phyloP scores from a whole-genome alignment of 495 filamentous ascomycete species.

The Aspergillus nidulans region DNA sequence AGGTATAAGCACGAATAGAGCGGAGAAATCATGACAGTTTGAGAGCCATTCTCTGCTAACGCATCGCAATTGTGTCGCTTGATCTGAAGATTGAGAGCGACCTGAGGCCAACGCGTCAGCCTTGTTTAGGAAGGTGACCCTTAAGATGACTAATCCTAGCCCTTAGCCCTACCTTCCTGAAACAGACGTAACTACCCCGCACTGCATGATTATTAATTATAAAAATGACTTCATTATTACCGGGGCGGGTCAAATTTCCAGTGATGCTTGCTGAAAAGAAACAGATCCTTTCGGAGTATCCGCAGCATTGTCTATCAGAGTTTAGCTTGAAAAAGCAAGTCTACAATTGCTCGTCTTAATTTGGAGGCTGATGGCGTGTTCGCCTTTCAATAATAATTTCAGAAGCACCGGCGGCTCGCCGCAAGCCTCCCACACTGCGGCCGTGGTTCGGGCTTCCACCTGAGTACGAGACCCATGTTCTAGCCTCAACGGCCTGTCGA shows the following conservation, averaged over 20 bases:
- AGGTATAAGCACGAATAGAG: slow-evolving; percentile 8
- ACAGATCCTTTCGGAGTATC: not conserved
- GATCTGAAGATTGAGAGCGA: not conserved
- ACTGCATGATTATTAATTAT: slow-evolving; percentile 8
- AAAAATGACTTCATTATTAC: slow-evolving; percentile 7
- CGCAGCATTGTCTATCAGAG: not conserved
- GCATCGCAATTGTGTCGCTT: not conserved
- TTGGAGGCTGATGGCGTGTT: slow-evolving; percentile 8
- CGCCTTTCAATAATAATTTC: slow-evolving; percentile 2
- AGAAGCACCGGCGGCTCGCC: not conserved
- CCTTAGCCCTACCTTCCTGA: slow-evolving; percentile 22
- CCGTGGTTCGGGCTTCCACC: slow-evolving; percentile 6
- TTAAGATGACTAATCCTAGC: slow-evolving; percentile 19
- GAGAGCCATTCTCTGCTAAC: not conserved
- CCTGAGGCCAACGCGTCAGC: slow-evolving; percentile 24
- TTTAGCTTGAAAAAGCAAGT: slow-evolving; percentile 12
- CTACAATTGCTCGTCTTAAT: not conserved
- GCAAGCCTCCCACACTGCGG: slow-evolving; percentile 7
- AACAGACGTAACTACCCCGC: not conserved
- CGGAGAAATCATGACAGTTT: slow-evolving; percentile 21
- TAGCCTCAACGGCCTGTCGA: slow-evolving; percentile 6
- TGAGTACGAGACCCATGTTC: slow-evolving; percentile 5
- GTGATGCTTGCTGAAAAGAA: not conserved
- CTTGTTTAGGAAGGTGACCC: slow-evolving; percentile 29
- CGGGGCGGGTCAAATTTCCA: not conserved